Conservation (phyloP, 805 yeast species). For the Scheffersomyces coipomensis region DNA sequence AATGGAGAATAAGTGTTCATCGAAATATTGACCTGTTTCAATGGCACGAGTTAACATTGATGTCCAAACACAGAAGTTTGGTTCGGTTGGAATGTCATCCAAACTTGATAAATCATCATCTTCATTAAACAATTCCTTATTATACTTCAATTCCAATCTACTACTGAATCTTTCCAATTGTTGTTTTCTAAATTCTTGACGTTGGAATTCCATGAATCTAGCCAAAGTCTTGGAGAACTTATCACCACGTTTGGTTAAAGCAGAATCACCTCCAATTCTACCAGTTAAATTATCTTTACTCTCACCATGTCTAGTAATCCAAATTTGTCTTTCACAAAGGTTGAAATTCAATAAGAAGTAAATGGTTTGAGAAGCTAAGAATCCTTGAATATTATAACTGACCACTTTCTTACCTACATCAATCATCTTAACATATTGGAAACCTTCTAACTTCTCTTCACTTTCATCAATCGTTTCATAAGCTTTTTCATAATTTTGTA, state of each 20-base stretch:
- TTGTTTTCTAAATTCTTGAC: slow-evolving; percentile 61
- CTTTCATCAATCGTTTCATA: slow-evolving; percentile 87
- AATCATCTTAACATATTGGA: slow-evolving; percentile 91
- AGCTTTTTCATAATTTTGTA: slow-evolving; percentile 81
- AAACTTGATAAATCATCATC: slow-evolving; percentile 15
- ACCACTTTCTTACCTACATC: slow-evolving; percentile 94
- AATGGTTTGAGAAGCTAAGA: slow-evolving; percentile 88
- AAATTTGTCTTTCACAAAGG: slow-evolving; percentile 82
- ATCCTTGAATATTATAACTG: slow-evolving; percentile 83
- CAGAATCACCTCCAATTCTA: slow-evolving; percentile 88
- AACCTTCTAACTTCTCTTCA: slow-evolving; percentile 64
- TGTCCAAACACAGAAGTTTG: slow-evolving; percentile 88
- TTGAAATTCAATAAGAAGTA: slow-evolving; percentile 89
- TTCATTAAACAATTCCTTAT: slow-evolving; percentile 22
- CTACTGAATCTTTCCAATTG: slow-evolving; percentile 56
- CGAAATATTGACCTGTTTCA: slow-evolving; percentile 74
- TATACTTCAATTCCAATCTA: slow-evolving; percentile 44
- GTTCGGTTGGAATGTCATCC: slow-evolving; percentile 48
- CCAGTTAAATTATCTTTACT: slow-evolving; percentile 82
- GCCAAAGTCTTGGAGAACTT: slow-evolving; percentile 73
- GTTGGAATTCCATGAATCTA: slow-evolving; percentile 69
- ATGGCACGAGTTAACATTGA: slow-evolving; percentile 79
- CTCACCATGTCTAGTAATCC: slow-evolving; percentile 96
- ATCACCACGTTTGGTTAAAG: slow-evolving; percentile 73
- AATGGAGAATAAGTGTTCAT: slow-evolving; percentile 69